phyloP scores from a whole-genome alignment of 805 yeast genomes.

The Hanseniaspora clermontiae region DNA sequence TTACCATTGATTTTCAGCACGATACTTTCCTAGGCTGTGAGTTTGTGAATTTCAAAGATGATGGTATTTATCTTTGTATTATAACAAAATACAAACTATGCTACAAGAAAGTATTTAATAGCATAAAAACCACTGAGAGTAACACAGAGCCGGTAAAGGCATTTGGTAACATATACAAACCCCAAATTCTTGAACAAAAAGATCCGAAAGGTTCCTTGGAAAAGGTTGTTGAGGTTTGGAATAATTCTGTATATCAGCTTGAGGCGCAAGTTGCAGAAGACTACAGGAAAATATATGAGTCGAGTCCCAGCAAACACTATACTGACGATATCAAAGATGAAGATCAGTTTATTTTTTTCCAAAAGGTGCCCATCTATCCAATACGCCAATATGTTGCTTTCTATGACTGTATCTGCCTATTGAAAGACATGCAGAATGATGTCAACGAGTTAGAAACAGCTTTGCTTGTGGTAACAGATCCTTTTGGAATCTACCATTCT shows the following conservation, averaged over 20 bases:
- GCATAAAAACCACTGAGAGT: background rate
- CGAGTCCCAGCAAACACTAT: too few species aligned
- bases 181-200: too few species aligned
- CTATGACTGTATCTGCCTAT: background rate
- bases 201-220: too few species aligned
- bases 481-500: background rate
- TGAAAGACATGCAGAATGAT: background rate
- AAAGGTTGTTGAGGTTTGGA: too few species aligned
- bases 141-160: too few species aligned
- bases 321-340: background rate
- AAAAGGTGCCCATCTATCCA: background rate
- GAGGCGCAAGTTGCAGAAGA: too few species aligned
- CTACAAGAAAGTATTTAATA: background rate
- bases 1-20: background rate
- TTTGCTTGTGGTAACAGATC: background rate
- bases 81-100: background rate
- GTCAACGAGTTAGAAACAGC: background rate
- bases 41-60: background rate
- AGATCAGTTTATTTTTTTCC: background rate
- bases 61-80: background rate
- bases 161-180: too few species aligned
- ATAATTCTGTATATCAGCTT: too few species aligned
- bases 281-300: too few species aligned
- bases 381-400: background rate
- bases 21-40: background rate